Evolutionary conservation across 2,329 filamentous ascomycete species (phyloP).

Genomic region (Paraphoma chrysanthemicola): DNA sequence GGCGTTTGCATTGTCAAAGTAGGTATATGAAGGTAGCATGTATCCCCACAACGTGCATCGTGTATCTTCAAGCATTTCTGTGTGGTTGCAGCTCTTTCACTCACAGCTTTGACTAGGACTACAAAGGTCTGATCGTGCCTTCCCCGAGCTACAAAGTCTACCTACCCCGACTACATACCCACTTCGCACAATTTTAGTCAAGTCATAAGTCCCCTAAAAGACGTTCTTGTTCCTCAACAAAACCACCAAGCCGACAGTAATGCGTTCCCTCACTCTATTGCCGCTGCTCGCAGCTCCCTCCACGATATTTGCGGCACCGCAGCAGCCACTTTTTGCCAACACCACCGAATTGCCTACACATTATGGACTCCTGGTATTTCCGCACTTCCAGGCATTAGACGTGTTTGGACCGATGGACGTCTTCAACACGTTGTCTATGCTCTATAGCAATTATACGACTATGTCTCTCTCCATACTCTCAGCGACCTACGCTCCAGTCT

Average conservation of each 20-base stretch:
- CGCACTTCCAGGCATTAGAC: constrained; percentile 39
- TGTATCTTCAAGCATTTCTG: background rate
- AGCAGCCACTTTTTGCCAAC: constrained; percentile 26
- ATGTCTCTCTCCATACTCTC: constrained; percentile 37
- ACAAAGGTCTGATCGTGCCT: background rate
- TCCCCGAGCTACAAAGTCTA: background rate
- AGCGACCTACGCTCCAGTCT: constrained; percentile 37
- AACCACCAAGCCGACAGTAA: background rate
- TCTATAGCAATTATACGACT: constrained; percentile 24
- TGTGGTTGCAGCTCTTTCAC: background rate
- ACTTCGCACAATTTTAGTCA: background rate
- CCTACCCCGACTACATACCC: background rate
- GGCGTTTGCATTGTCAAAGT: background rate
- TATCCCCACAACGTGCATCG: background rate
- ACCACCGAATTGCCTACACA: constrained; percentile 29
- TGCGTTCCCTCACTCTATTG: constrained; percentile 16
- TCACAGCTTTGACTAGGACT: background rate
- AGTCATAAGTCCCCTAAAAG: background rate
- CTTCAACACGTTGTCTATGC: constrained; percentile 43
- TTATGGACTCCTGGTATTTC: constrained; percentile 32
- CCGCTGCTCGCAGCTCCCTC: constrained; percentile 14
- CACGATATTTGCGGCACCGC: constrained; percentile 8
- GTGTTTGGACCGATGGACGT: constrained; percentile 56
- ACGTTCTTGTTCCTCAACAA: background rate
- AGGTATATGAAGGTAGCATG: background rate